A percentile compares a stretch with the other conserved stretches of the same genome.
These are phyloP conservation scores for Debaryomyces singareniensis DNA, from an alignment of 1,139 yeast genomes.

Conservation along the genomic window DNA sequence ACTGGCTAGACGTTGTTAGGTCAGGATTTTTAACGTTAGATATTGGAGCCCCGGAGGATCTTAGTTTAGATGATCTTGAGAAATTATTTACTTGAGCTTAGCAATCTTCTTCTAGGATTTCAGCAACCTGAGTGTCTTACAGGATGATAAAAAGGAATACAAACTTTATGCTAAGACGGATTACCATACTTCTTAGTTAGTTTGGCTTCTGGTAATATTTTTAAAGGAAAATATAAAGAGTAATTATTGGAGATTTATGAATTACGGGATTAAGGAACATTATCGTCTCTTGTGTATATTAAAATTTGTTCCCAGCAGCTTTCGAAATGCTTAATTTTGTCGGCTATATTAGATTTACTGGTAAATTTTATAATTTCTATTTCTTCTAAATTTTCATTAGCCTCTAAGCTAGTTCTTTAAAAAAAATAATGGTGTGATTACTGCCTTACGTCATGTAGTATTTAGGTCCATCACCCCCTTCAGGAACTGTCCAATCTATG, in stretches of 20 bases:
- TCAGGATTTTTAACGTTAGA: slow-evolving; percentile 72
- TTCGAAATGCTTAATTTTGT: neutral
- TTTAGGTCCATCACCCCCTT: slow-evolving; percentile 98
- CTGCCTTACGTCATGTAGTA: slow-evolving; percentile 64
- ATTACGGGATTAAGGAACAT: slow-evolving; percentile 1
- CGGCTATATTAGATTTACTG: neutral
- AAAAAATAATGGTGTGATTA: too few species aligned
- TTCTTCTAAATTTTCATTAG: neutral
- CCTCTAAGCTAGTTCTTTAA: too few species aligned
- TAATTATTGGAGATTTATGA: neutral
- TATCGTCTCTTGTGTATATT: neutral
- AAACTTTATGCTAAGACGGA: too few species aligned
- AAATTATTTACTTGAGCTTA: slow-evolving; percentile 42
- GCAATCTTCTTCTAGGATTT: too few species aligned
- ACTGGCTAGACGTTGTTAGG: slow-evolving; percentile 67
- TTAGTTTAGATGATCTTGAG: slow-evolving; percentile 68
- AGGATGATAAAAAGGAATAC: too few species aligned
- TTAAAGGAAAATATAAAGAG: too few species aligned
- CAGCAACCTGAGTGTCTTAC: too few species aligned
- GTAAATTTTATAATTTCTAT: slow-evolving; percentile 1
- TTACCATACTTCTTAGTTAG: too few species aligned
- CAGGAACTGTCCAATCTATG: slow-evolving; percentile 92
- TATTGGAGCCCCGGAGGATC: slow-evolving; percentile 71
- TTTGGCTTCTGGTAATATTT: too few species aligned
- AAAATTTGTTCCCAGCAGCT: neutral